Percentiles rank a stretch among this genome's conserved stretches.
Evolutionary conservation across 495 filamentous ascomycete species (phyloP).

Genomic region (Aspergillus sclerotioniger): DNA sequence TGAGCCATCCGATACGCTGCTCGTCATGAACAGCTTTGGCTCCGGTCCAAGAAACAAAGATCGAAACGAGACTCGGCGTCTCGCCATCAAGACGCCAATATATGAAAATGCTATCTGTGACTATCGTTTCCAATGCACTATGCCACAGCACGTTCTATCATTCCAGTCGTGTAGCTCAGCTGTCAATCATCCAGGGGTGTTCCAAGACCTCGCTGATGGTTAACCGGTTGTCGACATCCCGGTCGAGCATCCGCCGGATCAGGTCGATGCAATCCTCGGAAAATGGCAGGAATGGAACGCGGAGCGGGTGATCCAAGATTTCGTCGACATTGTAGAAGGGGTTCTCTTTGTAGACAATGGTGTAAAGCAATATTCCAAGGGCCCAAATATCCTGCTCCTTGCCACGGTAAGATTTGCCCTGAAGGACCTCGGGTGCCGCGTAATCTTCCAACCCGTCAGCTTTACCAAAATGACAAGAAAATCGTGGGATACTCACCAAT

Average conservation of each 20-base stretch:
- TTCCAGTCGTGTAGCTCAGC: conserved; percentile 11
- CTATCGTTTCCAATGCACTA: conserved; percentile 8
- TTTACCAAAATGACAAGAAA: conserved; percentile 6
- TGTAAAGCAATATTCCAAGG: conserved; percentile 95
- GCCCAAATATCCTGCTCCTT: conserved; percentile 99
- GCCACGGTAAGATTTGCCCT: conserved; percentile 86
- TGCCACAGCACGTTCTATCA: background rate
- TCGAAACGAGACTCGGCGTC: background rate
- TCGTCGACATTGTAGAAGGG: conserved; percentile 99
- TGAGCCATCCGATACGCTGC: conserved; percentile 5
- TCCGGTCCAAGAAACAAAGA: conserved; percentile 7
- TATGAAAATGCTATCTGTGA: conserved; percentile 10
- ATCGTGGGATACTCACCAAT: conserved; percentile 66
- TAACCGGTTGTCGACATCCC: conserved; percentile 77
- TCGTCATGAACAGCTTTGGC: conserved; percentile 3
- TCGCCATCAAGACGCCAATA: conserved; percentile 7
- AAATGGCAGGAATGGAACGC: conserved; percentile 81
- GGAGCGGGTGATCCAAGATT: conserved; percentile 94
- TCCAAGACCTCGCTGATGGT: conserved; percentile 81
- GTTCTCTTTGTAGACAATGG: conserved; percentile 98
- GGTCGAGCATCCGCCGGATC: conserved; percentile 84
- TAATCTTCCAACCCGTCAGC: conserved; percentile 66
- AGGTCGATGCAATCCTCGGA: conserved; percentile 90
- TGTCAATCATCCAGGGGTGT: conserved; percentile 68
- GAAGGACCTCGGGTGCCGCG: conserved; percentile 94